These are phyloP conservation scores for Pyracantha coccinea DNA, from an alignment of 331 rosid genomes.

Conservation along the genomic window DNA sequence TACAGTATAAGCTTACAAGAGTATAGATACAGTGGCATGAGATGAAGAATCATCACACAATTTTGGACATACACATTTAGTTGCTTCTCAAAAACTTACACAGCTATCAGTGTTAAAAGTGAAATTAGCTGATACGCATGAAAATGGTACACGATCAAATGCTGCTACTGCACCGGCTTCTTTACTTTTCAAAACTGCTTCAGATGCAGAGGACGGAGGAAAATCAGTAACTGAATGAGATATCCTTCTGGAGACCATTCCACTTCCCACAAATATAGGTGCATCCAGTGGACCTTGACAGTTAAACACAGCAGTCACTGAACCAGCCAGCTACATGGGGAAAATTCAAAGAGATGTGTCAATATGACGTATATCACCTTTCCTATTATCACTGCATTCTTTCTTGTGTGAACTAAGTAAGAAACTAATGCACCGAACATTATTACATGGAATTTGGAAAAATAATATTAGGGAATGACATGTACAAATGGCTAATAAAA, in stretches of 20 bases:
- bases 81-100: conserved; percentile 47
- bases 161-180: conserved; percentile 96
- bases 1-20: conserved; percentile 15
- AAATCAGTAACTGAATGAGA: conserved; percentile 42
- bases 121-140: conserved; percentile 84
- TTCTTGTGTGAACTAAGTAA: neutral
- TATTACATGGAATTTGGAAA: neutral
- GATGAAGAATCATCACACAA: conserved; percentile 3
- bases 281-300: conserved; percentile 91
- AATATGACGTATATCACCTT: conserved; percentile 3
- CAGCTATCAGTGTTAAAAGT: conserved; percentile 80
- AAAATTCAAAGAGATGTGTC: conserved; percentile 2
- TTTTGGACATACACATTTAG: conserved; percentile 6
- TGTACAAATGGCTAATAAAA: neutral
- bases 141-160: conserved; percentile 79
- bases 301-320: conserved; percentile 83
- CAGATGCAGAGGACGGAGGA: conserved; percentile 68
- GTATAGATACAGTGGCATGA: conserved; percentile 11
- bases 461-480: neutral
- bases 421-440: neutral
- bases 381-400: neutral
- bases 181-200: conserved; percentile 67
- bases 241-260: conserved; percentile 79
- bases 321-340: conserved; percentile 79
- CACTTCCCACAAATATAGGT: conserved; percentile 95